These are phyloP conservation scores for Apocynum venetum DNA, from an alignment of 257 asterid species.

Conservation along the genomic window DNA sequence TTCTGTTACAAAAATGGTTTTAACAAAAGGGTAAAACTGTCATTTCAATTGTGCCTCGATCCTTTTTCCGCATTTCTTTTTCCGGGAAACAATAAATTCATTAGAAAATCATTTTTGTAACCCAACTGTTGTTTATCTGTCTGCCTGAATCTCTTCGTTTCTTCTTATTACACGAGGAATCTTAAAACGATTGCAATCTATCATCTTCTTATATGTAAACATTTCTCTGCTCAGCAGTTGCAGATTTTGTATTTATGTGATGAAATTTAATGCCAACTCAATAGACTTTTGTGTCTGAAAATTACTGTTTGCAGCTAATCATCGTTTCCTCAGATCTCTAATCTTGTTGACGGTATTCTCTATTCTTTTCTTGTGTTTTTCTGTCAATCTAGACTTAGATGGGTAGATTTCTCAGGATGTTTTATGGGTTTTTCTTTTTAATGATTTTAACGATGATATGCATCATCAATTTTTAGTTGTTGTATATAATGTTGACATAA, in stretches of 20 bases:
- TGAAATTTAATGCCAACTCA: too few species aligned
- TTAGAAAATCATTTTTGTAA: neutral
- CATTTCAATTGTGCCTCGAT: neutral
- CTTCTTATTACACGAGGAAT: constrained; percentile 16
- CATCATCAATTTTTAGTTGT: neutral
- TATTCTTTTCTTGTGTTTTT: neutral
- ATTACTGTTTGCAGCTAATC: constrained; percentile 2
- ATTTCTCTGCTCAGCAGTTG: neutral
- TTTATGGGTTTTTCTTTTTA: neutral
- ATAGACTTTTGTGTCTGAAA: neutral
- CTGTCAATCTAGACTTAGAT: neutral
- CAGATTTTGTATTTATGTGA: neutral
- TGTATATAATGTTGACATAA: neutral
- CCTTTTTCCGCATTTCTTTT: neutral
- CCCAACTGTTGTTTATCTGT: neutral
- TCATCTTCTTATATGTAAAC: neutral
- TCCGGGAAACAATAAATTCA: neutral
- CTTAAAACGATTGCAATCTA: constrained; percentile 8
- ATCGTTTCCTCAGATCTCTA: constrained; percentile 16
- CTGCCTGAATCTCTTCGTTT: neutral
- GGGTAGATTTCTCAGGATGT: neutral
- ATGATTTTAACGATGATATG: too few species aligned
- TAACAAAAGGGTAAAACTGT: neutral
- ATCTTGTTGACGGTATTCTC: neutral
- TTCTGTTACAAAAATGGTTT: neutral